These are phyloP conservation scores for Mycena crocata DNA, from an alignment of 768 basidiomycete genomes.

Conservation along the genomic window DNA sequence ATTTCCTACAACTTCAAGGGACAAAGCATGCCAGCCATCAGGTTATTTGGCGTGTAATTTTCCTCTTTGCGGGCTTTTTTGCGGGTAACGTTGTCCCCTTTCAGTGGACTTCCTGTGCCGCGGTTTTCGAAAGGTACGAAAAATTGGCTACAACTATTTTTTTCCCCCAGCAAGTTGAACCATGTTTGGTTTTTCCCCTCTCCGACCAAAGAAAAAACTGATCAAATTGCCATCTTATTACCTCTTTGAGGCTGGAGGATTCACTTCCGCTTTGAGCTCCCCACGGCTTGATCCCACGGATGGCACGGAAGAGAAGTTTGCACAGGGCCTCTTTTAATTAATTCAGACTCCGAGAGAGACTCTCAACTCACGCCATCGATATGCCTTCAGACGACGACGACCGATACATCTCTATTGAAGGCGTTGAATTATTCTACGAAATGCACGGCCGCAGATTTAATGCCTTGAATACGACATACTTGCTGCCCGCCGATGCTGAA, in stretches of 20 bases:
- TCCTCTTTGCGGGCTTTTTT: too few species aligned
- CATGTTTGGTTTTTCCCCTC: too few species aligned
- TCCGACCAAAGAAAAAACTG: not conserved
- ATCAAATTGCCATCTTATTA: not conserved
- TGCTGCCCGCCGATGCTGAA: constrained; percentile 75
- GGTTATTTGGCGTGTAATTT: not conserved
- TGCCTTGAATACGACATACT: constrained; percentile 64
- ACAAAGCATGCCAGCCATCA: not conserved
- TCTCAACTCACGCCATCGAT: not conserved
- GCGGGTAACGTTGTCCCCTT: not conserved
- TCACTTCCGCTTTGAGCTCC: not conserved
- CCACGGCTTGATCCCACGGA: not conserved
- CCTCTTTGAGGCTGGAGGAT: not conserved
- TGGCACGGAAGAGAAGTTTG: not conserved
- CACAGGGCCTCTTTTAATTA: too few species aligned
- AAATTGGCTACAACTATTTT: too few species aligned
- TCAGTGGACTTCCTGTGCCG: not conserved
- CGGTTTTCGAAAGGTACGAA: too few species aligned
- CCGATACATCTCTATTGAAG: constrained; percentile 42
- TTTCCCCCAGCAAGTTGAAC: too few species aligned
- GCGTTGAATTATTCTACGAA: constrained; percentile 64
- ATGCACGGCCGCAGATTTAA: constrained; percentile 67
- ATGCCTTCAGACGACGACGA: constrained; percentile 26
- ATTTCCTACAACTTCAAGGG: too few species aligned
- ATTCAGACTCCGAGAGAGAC: too few species aligned